phyloP scores from a whole-genome alignment of 352 stramenopile genomes.

The Phytophthora tubulina region DNA sequence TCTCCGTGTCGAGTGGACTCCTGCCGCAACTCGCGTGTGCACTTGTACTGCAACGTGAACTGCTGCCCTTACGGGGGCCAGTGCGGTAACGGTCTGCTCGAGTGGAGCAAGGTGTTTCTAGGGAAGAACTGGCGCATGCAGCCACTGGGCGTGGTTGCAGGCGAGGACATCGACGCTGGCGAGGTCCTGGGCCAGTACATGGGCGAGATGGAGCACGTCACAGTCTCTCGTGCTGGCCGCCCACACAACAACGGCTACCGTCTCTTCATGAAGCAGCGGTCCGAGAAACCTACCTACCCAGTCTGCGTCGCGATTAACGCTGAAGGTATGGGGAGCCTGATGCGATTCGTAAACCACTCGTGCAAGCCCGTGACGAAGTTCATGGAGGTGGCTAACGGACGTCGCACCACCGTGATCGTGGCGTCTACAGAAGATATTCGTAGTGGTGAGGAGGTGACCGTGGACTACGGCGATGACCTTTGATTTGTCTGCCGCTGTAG shows the following conservation, averaged over 20 bases:
- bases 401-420: constrained; percentile 17
- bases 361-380: constrained; percentile 5
- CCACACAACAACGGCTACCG: no score
- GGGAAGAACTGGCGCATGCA: not conserved
- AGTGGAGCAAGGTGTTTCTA: constrained; percentile 3
- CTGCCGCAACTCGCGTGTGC: constrained; percentile 5
- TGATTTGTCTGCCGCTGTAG: constrained; percentile 20
- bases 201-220: constrained; percentile 10
- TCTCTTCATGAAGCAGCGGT: not conserved
- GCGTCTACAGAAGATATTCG: not conserved
- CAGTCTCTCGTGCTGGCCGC: no score
- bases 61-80: constrained; percentile 12
- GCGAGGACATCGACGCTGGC: constrained; percentile 5
- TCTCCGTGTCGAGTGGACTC: not conserved
- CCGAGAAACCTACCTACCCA: not conserved
- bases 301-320: constrained; percentile 6
- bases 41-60: constrained; percentile 18
- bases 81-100: constrained; percentile 15
- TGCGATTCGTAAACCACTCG: constrained; percentile 16
- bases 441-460: constrained; percentile 13
- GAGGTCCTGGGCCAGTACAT: constrained; percentile 14
- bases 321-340: constrained; percentile 1
- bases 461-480: constrained; percentile 18
- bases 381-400: constrained; percentile 13
- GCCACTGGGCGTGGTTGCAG: not conserved